Evolutionary conservation across 73 alveolate species (phyloP).

Genomic region (Paraurostyla sp.): DNA sequence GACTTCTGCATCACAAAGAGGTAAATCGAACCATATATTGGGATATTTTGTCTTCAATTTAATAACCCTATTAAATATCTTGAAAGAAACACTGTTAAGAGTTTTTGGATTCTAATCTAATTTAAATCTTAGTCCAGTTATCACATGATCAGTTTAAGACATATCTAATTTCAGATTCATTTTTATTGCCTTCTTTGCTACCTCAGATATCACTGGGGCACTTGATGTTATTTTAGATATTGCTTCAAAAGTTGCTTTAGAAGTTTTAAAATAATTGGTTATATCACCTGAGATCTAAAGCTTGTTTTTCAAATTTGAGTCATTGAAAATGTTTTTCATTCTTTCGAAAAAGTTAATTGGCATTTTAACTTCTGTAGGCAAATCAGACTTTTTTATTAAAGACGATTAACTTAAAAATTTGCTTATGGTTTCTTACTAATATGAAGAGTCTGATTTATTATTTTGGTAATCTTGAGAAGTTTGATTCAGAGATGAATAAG

Average conservation of each 20-base stretch:
- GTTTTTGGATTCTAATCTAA: slow-evolving; percentile 26
- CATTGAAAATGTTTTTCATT: slow-evolving; percentile 8
- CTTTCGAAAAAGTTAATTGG: slow-evolving; percentile 69
- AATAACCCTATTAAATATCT: not conserved
- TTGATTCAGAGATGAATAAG: not conserved
- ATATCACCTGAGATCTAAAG: slow-evolving; percentile 46
- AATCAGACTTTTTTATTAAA: slow-evolving; percentile 20
- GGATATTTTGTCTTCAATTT: not conserved
- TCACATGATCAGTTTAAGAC: slow-evolving; percentile 1
- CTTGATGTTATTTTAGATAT: not conserved
- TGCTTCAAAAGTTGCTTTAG: slow-evolving; percentile 22
- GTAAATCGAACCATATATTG: slow-evolving; percentile 62
- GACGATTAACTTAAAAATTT: not conserved
- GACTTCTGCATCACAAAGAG: slow-evolving; percentile 71
- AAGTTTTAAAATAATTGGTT: slow-evolving; percentile 1
- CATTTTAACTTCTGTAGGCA: slow-evolving; percentile 66
- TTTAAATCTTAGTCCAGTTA: slow-evolving; percentile 54
- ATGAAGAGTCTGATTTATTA: not conserved
- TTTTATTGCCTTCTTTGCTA: slow-evolving; percentile 25
- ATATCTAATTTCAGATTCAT: slow-evolving; percentile 34
- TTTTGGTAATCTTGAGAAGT: not conserved
- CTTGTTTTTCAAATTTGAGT: slow-evolving; percentile 13
- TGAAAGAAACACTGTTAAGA: not conserved
- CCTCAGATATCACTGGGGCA: slow-evolving; percentile 8
- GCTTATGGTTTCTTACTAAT: not conserved